Percentiles rank a stretch among this genome's conserved stretches.
Evolutionary conservation across 495 filamentous ascomycete species (phyloP).

Genomic region (Penicillium antarcticum): DNA sequence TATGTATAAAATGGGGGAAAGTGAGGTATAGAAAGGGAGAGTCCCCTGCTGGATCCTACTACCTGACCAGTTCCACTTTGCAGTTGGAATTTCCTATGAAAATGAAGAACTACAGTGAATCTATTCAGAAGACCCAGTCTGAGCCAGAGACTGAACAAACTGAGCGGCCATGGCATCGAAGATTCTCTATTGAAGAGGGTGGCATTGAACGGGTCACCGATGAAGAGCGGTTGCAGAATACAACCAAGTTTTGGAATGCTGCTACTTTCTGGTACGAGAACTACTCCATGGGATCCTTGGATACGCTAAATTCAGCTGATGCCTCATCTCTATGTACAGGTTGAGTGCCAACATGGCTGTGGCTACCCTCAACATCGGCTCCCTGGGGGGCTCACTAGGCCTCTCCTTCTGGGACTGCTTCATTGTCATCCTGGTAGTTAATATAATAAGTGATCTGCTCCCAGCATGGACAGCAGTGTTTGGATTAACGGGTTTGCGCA

Average conservation of each 20-base stretch:
- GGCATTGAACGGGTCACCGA: conserved; percentile 66
- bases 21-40: conserved; percentile 2
- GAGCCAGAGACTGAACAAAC: not conserved
- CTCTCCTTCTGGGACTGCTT: conserved; percentile 56
- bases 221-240: conserved; percentile 57
- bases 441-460: conserved; percentile 42
- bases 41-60: not conserved
- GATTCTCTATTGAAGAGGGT: conserved; percentile 56
- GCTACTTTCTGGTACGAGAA: conserved; percentile 48
- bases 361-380: conserved; percentile 62
- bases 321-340: conserved; percentile 7
- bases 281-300: not conserved
- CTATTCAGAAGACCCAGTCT: not conserved
- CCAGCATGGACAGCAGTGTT: conserved; percentile 38
- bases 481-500: conserved; percentile 32
- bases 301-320: not conserved
- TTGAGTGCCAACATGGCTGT: conserved; percentile 67
- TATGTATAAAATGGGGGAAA: not conserved
- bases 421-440: conserved; percentile 57
- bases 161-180: conserved; percentile 5
- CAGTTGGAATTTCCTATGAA: not conserved
- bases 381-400: conserved; percentile 37
- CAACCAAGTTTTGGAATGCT: conserved; percentile 39
- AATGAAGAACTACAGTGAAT: not conserved
- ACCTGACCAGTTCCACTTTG: not conserved